These are phyloP conservation scores for Neospora caninum DNA, from an alignment of 169 alveolate genomes.

Conservation along the genomic window DNA sequence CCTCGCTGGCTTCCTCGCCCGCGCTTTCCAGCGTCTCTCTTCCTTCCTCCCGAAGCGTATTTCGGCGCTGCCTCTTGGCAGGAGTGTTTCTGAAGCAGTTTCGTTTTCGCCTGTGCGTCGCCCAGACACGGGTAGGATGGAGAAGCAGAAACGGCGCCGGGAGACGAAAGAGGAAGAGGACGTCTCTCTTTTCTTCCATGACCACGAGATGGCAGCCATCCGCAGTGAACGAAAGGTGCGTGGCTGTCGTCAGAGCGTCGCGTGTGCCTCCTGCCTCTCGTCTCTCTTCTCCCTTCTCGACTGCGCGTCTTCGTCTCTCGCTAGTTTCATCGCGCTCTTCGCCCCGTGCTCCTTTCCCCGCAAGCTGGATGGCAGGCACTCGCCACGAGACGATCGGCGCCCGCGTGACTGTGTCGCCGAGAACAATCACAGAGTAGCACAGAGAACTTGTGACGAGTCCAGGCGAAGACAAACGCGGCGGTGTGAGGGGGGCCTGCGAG, in stretches of 20 bases:
- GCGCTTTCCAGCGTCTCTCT: background rate
- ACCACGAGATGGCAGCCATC: background rate
- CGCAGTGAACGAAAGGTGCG: background rate
- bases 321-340: background rate
- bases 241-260: background rate
- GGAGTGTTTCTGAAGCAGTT: background rate
- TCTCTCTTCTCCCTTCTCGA: background rate
- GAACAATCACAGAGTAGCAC: background rate
- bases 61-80: background rate
- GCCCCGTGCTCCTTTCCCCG: background rate
- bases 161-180: conserved; percentile 8
- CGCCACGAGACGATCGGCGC: conserved; percentile 20
- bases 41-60: background rate
- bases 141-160: conserved; percentile 16
- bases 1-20: no score
- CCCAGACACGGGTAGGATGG: background rate
- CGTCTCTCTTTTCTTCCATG: background rate
- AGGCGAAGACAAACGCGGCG: background rate
- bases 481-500: background rate
- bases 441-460: background rate
- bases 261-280: background rate
- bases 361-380: background rate
- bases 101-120: background rate
- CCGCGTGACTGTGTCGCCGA: conserved; percentile 12
- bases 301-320: background rate